Evolutionary conservation across 2,329 filamentous ascomycete species (phyloP), one percentile per base, ranked within the genome.

Genomic region (Monosporascus sp.): DNA sequence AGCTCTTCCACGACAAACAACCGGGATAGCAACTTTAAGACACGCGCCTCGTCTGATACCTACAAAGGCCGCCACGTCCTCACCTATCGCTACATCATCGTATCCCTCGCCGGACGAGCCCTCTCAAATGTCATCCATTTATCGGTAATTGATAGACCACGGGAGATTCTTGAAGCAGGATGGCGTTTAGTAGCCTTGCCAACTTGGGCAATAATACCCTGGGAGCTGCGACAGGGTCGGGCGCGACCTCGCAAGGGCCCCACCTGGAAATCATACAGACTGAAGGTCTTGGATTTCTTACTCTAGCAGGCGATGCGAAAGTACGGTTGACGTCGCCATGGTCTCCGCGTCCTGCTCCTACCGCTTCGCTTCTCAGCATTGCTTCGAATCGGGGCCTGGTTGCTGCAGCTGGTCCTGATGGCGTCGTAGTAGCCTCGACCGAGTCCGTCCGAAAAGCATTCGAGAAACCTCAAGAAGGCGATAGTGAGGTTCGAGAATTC

Each of bases 401-500:
- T 51, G 93, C 93, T 31, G 94, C 92, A 48, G 94, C 89, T 49
- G 89, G 90, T 17, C 93, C 93, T 38, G 86, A 95, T 63, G 80
- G 80, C 49, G 79, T 99, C 45, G 77, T 89, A 54, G 72, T 99
- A 54, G 84, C 89, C 36, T 85, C 81, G 3, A 95, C 93, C 15
- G 85, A 92, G 51, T 80, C 85, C 4, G 81, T 96, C 46, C 84
- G 92, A 61, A 86, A 88, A 58, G 85, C 88, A 2, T 93, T 96
- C 65, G 77, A 81, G 53, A 70, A 77, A 14, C 74, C 78, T 37
- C 80, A 83, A 58, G 72, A 78, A 54, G 79, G 76, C 60, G 85
- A 86, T 57, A 79, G 78, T 55, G 84, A 92, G 57, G 74, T 87
- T 51, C 84, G 87, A 57, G 67, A 78, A 14, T 95, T 95, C 63